These are phyloP conservation scores for Gymnopus androsaceus DNA, from an alignment of 1,284 basidiomycete species.

Conservation along the genomic window DNA sequence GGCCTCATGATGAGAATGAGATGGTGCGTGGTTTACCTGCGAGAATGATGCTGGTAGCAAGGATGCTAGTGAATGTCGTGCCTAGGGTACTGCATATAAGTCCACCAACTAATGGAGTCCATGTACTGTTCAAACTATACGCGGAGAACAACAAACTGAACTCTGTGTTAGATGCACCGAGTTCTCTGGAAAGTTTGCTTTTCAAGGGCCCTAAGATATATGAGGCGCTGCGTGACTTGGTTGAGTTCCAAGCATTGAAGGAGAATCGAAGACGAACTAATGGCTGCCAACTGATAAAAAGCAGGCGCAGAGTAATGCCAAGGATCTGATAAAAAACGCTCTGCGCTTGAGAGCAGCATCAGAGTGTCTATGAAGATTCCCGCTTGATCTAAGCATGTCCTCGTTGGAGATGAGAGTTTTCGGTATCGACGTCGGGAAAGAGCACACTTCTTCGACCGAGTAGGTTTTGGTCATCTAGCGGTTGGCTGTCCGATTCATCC, in stretches of 20 bases:
- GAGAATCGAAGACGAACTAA: conserved; percentile 50
- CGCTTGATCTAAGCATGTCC: neutral
- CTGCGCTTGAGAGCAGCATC: conserved; percentile 23
- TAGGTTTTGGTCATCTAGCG: conserved; percentile 17
- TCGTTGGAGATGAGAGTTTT: neutral
- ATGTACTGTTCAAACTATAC: conserved; percentile 75
- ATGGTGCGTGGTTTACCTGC: conserved; percentile 41
- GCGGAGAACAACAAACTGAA: conserved; percentile 77
- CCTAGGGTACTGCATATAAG: conserved; percentile 68
- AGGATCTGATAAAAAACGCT: conserved; percentile 50
- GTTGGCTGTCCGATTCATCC: conserved; percentile 20
- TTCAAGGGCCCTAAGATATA: conserved; percentile 78
- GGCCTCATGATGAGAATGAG: neutral
- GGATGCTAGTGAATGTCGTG: conserved; percentile 67
- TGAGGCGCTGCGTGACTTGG: conserved; percentile 54
- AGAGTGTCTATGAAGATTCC: neutral
- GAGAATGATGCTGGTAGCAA: conserved; percentile 72
- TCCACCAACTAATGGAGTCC: conserved; percentile 77
- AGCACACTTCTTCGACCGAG: conserved; percentile 14
- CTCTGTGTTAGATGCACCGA: conserved; percentile 76
- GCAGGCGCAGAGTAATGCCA: conserved; percentile 75
- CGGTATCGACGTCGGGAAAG: neutral
- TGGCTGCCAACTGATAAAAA: conserved; percentile 75
- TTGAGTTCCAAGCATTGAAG: conserved; percentile 2
- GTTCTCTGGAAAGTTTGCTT: conserved; percentile 67